Conservation (phyloP, 192 early-diverging fungal genomes). For the Backusella australiensis region DNA sequence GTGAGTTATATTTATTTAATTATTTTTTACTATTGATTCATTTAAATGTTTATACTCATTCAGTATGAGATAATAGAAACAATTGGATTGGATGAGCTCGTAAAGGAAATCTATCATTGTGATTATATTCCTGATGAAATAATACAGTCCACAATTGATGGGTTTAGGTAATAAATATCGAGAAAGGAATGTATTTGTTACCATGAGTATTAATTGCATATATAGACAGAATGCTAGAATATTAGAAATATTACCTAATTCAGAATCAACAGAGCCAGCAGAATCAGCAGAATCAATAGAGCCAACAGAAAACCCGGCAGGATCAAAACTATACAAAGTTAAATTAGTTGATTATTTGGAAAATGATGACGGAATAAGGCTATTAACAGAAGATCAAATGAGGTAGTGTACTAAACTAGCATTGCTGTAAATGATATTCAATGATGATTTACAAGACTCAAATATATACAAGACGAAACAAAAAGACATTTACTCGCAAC, state of each 20-base stretch:
- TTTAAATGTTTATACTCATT: background rate
- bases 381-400: background rate
- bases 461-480: constrained; percentile 42
- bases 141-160: constrained; percentile 42
- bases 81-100: constrained; percentile 53
- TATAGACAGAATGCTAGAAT: constrained; percentile 30
- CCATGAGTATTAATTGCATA: background rate
- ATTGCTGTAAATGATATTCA: too few species aligned
- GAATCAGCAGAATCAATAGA: too few species aligned
- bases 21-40: background rate
- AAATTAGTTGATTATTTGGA: background rate
- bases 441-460: background rate
- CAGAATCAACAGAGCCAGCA: background rate
- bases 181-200: background rate
- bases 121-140: constrained; percentile 53
- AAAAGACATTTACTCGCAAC: constrained; percentile 57
- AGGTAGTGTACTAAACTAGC: background rate
- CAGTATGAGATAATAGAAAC: constrained; percentile 38
- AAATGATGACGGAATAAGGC: background rate
- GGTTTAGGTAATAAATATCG: constrained; percentile 13
- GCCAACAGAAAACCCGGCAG: background rate
- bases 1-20: constrained; percentile 39
- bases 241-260: constrained; percentile 18
- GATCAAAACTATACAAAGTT: background rate
- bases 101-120: constrained; percentile 55